Conservation (phyloP, 768 basidiomycete genomes). For the Phanerochaete carnosa region DNA sequence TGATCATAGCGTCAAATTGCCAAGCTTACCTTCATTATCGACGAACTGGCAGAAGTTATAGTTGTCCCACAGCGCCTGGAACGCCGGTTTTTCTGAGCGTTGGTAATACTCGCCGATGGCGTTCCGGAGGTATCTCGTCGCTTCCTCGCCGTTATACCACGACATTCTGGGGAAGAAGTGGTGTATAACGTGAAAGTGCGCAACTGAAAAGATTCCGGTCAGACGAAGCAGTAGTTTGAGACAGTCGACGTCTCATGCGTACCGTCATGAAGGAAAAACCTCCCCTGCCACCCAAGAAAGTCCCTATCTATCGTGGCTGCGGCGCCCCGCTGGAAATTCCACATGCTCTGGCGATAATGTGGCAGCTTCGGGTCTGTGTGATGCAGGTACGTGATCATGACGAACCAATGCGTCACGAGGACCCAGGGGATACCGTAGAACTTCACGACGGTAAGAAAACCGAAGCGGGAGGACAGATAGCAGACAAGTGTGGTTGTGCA, state of each 20-base stretch:
- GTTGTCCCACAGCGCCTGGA: slow-evolving; percentile 30
- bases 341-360: slow-evolving; percentile 17
- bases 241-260: no score
- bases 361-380: slow-evolving; percentile 25
- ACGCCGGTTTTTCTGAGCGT: slow-evolving; percentile 25
- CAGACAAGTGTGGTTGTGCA: not conserved
- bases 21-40: slow-evolving; percentile 27
- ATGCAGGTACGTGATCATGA: slow-evolving; percentile 23
- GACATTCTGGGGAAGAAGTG: slow-evolving; percentile 28
- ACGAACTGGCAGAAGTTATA: slow-evolving; percentile 34
- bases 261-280: slow-evolving; percentile 26
- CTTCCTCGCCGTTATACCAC: slow-evolving; percentile 23
- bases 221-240: no score
- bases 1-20: not conserved
- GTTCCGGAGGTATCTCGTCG: slow-evolving; percentile 26
- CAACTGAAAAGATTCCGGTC: slow-evolving; percentile 22
- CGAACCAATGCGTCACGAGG: slow-evolving; percentile 22
- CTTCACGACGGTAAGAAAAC: slow-evolving; percentile 5
- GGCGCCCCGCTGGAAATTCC: slow-evolving; percentile 20
- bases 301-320: slow-evolving; percentile 22
- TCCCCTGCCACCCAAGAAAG: slow-evolving; percentile 26
- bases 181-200: slow-evolving; percentile 26
- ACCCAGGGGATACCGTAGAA: slow-evolving; percentile 16
- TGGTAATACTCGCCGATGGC: slow-evolving; percentile 30
- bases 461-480: not conserved